Percentiles rank a stretch among this genome's conserved stretches.
Evolutionary conservation across 1,284 basidiomycete species (phyloP).

Genomic region (Ceratobasidium theobromae): DNA sequence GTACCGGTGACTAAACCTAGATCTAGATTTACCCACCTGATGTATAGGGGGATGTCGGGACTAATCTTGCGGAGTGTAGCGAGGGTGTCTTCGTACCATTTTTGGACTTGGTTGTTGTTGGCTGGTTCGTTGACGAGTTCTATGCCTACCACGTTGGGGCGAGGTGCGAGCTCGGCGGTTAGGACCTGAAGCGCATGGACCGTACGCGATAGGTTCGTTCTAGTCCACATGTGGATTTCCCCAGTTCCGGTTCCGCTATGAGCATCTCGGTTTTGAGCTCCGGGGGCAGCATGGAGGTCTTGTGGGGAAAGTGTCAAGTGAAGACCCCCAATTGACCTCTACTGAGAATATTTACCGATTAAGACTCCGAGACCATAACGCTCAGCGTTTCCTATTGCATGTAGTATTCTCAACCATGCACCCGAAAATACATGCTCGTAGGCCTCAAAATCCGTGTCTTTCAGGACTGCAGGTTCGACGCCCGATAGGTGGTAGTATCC

Average conservation of each 20-base stretch:
- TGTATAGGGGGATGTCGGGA: constrained; percentile 63
- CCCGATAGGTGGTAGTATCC: constrained; percentile 75
- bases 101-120: constrained; percentile 52
- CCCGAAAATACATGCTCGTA: constrained; percentile 63
- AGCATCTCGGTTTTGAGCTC: constrained; percentile 67
- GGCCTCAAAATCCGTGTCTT: constrained; percentile 71
- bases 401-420: constrained; percentile 71
- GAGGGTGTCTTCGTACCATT: constrained; percentile 69
- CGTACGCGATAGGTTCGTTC: constrained; percentile 59
- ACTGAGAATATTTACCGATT: constrained; percentile 55
- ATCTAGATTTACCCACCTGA: constrained; percentile 43
- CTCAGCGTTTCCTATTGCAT: constrained; percentile 65
- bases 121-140: constrained; percentile 86
- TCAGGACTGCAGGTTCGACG: constrained; percentile 60
- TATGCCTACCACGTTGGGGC: constrained; percentile 73
- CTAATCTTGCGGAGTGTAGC: constrained; percentile 57
- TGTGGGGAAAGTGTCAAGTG: background rate
- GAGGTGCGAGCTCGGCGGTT: constrained; percentile 45
- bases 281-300: constrained; percentile 75
- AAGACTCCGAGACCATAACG: constrained; percentile 74
- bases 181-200: constrained; percentile 53
- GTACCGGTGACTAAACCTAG: background rate
- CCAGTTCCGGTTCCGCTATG: constrained; percentile 56
- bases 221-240: constrained; percentile 45
- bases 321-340: background rate